Evolutionary conservation across 2,329 filamentous ascomycete genomes (phyloP).

Genomic region (Xylariales sp.): DNA sequence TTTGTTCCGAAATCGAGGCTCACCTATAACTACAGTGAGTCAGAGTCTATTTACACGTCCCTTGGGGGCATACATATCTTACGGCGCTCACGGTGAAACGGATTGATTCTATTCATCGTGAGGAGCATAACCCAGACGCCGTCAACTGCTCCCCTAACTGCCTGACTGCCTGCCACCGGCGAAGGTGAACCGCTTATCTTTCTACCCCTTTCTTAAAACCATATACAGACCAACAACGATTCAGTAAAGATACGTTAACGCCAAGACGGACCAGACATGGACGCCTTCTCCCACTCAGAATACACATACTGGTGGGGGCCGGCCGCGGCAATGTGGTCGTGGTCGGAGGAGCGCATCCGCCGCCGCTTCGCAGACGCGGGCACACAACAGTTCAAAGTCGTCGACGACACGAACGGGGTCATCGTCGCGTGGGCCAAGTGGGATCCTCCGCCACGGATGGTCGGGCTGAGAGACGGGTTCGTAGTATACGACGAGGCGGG

Average conservation of each 20-base stretch:
- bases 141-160: not conserved
- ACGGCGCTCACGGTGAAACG: not conserved
- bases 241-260: conserved; percentile 1
- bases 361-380: conserved; percentile 43
- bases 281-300: conserved; percentile 43
- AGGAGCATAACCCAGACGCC: not conserved
- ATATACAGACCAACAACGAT: not conserved
- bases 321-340: conserved; percentile 41
- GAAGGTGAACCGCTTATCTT: not conserved
- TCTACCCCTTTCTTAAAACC: not conserved
- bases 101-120: not conserved
- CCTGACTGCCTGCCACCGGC: not conserved
- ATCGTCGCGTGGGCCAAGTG: conserved; percentile 47
- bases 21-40: conserved; percentile 17
- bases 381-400: conserved; percentile 48
- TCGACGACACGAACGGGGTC: conserved; percentile 36
- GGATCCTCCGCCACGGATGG: conserved; percentile 41
- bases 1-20: conserved; percentile 3
- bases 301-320: conserved; percentile 49
- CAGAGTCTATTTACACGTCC: not conserved
- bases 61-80: not conserved
- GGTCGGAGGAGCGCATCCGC: conserved; percentile 43
- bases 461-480: conserved; percentile 40
- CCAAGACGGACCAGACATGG: conserved; percentile 38
- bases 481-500: conserved; percentile 39